Conservation (phyloP, 2,329 filamentous ascomycete species). For the Paecilomyces niveus region DNA sequence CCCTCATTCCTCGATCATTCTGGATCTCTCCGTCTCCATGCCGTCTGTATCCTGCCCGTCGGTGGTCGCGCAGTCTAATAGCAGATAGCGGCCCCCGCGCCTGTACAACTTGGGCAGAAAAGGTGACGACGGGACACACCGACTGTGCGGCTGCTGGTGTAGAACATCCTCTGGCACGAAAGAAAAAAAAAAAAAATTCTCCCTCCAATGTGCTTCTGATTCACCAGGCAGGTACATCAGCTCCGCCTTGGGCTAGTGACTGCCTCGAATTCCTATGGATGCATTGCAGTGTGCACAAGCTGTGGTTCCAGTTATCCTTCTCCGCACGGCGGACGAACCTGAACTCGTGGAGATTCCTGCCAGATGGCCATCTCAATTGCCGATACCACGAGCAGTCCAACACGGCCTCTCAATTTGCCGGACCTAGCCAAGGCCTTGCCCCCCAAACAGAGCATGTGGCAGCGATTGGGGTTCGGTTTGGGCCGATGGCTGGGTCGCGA, state of each 20-base stretch:
- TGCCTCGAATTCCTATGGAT: not conserved
- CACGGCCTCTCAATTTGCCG: constrained; percentile 26
- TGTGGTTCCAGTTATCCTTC: not conserved
- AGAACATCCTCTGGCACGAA: not conserved
- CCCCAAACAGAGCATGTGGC: constrained; percentile 38
- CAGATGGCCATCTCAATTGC: constrained; percentile 37
- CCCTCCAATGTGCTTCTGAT: not conserved
- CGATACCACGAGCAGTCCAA: constrained; percentile 30
- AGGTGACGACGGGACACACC: not conserved
- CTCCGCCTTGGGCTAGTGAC: not conserved
- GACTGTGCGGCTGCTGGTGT: not conserved
- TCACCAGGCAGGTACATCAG: not conserved
- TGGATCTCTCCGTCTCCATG: not conserved
- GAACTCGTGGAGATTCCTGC: constrained; percentile 20
- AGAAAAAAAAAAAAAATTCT: not conserved
- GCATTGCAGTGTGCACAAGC: not conserved
- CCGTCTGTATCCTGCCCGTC: not conserved
- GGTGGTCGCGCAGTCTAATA: not conserved
- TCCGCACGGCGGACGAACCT: not conserved
- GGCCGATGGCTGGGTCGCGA: constrained; percentile 37
- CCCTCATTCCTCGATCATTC: not conserved
- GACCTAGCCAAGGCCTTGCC: constrained; percentile 26
- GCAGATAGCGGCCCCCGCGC: not conserved
- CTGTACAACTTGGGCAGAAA: not conserved
- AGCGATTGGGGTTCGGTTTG: constrained; percentile 30